Evolutionary conservation across 345 rosid genomes (phyloP).

Genomic region (Boechera retrofracta): DNA sequence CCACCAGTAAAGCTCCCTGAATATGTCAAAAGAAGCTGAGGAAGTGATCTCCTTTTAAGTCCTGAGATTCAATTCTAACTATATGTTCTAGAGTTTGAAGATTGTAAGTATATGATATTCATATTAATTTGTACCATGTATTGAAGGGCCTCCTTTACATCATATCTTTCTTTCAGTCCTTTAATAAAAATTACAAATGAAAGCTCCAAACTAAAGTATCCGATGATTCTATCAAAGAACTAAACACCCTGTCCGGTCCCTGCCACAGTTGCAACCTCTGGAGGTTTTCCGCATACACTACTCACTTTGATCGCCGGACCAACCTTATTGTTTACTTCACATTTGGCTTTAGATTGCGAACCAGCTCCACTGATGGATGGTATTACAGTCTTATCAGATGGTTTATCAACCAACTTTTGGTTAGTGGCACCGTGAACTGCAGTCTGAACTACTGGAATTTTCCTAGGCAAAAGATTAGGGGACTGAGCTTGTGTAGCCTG

Average conservation of each 20-base stretch:
- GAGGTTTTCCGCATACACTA: slow-evolving; percentile 31
- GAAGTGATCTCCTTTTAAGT: slow-evolving; percentile 9
- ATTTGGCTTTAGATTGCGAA: slow-evolving; percentile 33
- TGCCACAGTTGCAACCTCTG: slow-evolving; percentile 35
- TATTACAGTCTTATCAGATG: slow-evolving; percentile 24
- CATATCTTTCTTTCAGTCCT: slow-evolving; percentile 23
- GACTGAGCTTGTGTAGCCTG: slow-evolving; percentile 37
- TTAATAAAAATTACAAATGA: slow-evolving; percentile 29
- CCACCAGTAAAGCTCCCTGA: slow-evolving; percentile 34
- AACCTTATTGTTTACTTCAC: slow-evolving; percentile 35
- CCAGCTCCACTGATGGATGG: slow-evolving; percentile 27
- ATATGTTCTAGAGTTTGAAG: slow-evolving; percentile 24
- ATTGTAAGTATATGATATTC: slow-evolving; percentile 23
- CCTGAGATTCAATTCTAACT: slow-evolving; percentile 6
- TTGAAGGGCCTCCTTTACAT: slow-evolving; percentile 35
- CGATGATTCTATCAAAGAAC: slow-evolving; percentile 26
- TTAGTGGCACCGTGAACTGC: slow-evolving; percentile 15
- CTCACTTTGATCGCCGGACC: slow-evolving; percentile 17
- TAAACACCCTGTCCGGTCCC: slow-evolving; percentile 45
- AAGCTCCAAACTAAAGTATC: slow-evolving; percentile 16
- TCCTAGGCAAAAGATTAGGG: slow-evolving; percentile 32
- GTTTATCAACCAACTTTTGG: slow-evolving; percentile 43
- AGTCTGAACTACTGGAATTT: slow-evolving; percentile 30
- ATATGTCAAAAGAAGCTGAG: slow-evolving; percentile 30
- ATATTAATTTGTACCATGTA: slow-evolving; percentile 39